phyloP scores from a whole-genome alignment of 2,329 filamentous ascomycete species.

The Epichloe coenophiala region DNA sequence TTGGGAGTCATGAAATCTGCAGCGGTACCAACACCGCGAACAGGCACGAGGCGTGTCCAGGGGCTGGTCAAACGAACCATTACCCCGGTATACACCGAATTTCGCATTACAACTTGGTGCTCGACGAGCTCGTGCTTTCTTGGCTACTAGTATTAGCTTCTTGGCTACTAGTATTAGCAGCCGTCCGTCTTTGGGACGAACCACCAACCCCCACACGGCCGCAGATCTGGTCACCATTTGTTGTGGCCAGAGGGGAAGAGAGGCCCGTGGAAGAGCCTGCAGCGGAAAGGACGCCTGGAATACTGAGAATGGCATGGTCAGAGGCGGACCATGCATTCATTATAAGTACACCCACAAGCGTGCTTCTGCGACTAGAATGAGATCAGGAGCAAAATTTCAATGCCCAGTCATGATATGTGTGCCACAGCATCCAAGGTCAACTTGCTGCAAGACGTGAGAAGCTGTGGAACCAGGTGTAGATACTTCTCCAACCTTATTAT shows the following conservation, averaged over 20 bases:
- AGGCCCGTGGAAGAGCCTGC: not conserved
- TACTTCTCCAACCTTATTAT: not conserved
- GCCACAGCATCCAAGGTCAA: conserved; percentile 1
- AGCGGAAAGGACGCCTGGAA: conserved; percentile 1
- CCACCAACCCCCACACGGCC: conserved; percentile 27
- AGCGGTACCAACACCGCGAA: conserved; percentile 1
- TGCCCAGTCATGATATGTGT: conserved; percentile 9
- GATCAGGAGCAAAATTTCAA: conserved; percentile 2
- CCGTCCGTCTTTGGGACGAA: conserved; percentile 25
- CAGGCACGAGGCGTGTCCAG: conserved; percentile 1
- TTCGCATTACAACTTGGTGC: conserved; percentile 10
- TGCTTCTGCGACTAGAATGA: not conserved
- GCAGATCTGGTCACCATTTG: conserved; percentile 24
- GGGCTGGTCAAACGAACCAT: conserved; percentile 15
- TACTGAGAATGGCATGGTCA: conserved; percentile 3
- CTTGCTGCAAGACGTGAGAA: not conserved
- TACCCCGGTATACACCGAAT: conserved; percentile 23
- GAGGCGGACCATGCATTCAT: conserved; percentile 5
- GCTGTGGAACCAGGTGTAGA: not conserved
- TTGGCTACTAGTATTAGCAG: conserved; percentile 24
- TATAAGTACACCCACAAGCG: not conserved
- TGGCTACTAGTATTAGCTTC: too few relatives aligned
- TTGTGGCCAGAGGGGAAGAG: conserved; percentile 6
- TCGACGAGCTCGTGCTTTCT: conserved; percentile 14
- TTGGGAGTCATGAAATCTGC: conserved; percentile 4